Base-by-base conservation (phyloP, 345 rosid species). In the Corchorus olitorius region DNA sequence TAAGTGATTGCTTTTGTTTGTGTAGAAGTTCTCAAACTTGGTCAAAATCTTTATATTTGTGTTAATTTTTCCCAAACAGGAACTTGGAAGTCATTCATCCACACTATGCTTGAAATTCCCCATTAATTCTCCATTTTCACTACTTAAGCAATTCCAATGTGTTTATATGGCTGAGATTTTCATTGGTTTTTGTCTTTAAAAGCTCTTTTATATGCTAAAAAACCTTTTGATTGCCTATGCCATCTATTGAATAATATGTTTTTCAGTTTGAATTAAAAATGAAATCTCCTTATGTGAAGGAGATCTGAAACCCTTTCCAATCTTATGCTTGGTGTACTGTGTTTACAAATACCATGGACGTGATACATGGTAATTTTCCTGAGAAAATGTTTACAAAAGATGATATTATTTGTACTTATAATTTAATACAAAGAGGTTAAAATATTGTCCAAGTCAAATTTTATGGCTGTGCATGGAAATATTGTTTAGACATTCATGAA, bases 291-390 rank as follows among this genome's bases (percentile, higher is more conserved):
- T 56, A 48, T 41, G 41, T 19, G 34, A 56, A 9, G 61, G 61
- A n/a, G 50, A 54, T 41, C 34, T 72, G 35, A 68, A 49, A 49
- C 41, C 14, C 56, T 68, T 66, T 66, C 43, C 56, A 68, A 48
- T 49, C 20, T 15, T 48, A 27, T 8, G 20, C 15, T 68, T 15
- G 41, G 27, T 55, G 16, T n/a, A 11, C 55, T 52, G 7, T 3
- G 8, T 52, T 4, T 6, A 52, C 16, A 52, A 52, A n/a, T 52
- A 14, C 16, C 19, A 4, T 52, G 55, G 55, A 48, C 15, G 4
- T 52, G 13, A 52, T 16, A 12, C 14, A 15, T 52, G 16, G 55
- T 17, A 52, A 16, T 10, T 66, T 20, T 22, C n/a, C 54, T 20
- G n/a, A 20, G 53, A 27, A 66, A 66, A 45, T 45, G 20, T 2